Evolutionary conservation across 2,329 filamentous ascomycete species (phyloP), one percentile per base, ranked within the genome.

Genomic region (Fusarium nelsonii): DNA sequence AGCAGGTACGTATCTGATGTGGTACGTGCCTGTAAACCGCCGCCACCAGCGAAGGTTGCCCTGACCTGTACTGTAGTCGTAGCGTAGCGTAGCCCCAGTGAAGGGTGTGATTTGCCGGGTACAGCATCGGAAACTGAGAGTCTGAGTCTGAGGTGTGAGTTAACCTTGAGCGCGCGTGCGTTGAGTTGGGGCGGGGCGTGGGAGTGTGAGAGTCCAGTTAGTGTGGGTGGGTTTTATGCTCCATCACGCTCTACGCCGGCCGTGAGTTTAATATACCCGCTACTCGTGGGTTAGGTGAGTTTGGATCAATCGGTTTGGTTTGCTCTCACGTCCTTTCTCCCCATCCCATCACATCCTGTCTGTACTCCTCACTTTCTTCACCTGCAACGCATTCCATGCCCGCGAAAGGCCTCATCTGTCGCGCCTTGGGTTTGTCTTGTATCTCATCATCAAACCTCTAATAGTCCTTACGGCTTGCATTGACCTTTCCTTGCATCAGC

Each of bases 261-360:
- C 59, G 59, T 63, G 59, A 46, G 23, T 30, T 62, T 63, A 63
- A 63, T 62, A 62, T 63, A 57, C 59, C 59, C 59, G 59, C 59
- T 63, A 50, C 57, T 78, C 76, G 75, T 82, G 80, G 80, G 80
- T 82, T 73, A 82, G 80, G 80, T 76, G 74, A 82, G 79, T 82
- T 81, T 77, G 36, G 36, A 43, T 73, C 68, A 70, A 69, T 59
- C 71, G 74, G 75, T 75, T 78, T 65, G 77, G 48, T 50, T 50
- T 50, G 48, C 48, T 50, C 75, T 78, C 75, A 80, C 76, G 77
- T 79, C 76, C 74, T 79, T 79, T 76, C 79, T 77, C 78, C 79
- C 77, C 77, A 75, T 75, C 73, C 48, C 48, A 50, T 50, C 48
- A 50, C 48, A 50, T 50, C 48, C 48, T 50, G 48, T 28, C 76